A percentile compares a stretch with the other conserved stretches of the same genome.
phyloP scores from a whole-genome alignment of 371 early-diverging fungal species.

The Circinella minor region DNA sequence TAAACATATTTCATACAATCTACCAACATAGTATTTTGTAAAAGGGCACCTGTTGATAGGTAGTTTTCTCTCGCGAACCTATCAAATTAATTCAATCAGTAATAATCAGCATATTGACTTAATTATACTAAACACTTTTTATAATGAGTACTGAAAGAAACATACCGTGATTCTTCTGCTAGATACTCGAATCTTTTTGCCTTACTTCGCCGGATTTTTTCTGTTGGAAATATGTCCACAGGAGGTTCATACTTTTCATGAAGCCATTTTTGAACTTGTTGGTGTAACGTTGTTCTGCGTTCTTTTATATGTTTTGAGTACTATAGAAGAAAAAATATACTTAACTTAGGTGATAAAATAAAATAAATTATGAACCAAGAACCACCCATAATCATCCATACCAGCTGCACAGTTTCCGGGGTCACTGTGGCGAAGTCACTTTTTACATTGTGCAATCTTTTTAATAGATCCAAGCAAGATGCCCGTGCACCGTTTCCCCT shows the following conservation, averaged over 20 bases:
- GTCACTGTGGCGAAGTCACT: background rate
- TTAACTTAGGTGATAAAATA: no score
- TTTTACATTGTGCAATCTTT: background rate
- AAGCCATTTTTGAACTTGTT: background rate
- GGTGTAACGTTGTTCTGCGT: background rate
- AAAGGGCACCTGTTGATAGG: background rate
- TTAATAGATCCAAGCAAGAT: no score
- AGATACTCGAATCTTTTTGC: background rate
- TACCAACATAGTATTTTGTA: background rate
- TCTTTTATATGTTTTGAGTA: background rate
- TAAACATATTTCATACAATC: conserved; percentile 2
- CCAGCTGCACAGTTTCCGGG: no score
- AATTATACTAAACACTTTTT: no score
- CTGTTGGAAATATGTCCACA: background rate
- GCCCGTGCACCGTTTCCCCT: no score
- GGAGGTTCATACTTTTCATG: background rate
- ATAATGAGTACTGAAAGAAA: no score
- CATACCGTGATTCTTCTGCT: background rate
- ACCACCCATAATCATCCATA: background rate
- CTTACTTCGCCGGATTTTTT: background rate
- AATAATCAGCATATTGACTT: no score
- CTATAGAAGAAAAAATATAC: background rate
- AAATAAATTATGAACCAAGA: no score
- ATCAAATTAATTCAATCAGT: no score
- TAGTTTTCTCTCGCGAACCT: background rate